Evolutionary conservation across 441 rosid species (phyloP).

Genomic region (Euphorbia celastroides): DNA sequence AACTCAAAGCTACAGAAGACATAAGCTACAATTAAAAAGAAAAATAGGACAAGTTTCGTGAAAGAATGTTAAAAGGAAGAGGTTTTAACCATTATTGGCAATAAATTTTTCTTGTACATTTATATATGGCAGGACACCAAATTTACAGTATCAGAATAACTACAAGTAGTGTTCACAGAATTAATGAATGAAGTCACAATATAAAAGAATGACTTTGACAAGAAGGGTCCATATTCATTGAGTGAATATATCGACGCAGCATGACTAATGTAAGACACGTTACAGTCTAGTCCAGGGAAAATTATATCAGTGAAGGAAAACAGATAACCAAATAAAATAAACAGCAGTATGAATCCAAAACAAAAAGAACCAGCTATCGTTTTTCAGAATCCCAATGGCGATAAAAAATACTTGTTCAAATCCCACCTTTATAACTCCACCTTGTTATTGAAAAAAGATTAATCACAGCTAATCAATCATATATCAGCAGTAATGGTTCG

Average conservation of each 20-base stretch:
- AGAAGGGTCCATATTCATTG: not conserved
- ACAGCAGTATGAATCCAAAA: not conserved
- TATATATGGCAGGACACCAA: not conserved
- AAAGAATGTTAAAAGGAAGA: not conserved
- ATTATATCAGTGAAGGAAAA: not conserved
- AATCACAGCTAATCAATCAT: not conserved
- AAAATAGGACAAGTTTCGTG: not conserved
- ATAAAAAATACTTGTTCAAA: not conserved
- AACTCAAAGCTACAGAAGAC: not conserved
- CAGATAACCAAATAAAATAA: not conserved
- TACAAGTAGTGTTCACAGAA: not conserved
- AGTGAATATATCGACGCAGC: not conserved
- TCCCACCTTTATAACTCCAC: constrained; percentile 3
- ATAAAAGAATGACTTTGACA: not conserved
- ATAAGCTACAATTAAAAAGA: not conserved
- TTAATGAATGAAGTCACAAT: not conserved
- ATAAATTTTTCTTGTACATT: not conserved
- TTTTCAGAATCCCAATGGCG: not conserved
- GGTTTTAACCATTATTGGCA: not conserved
- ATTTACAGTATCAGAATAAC: constrained; percentile 6
- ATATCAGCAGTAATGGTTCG: not conserved
- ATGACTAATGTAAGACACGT: not conserved
- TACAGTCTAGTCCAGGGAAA: not conserved
- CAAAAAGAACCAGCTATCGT: not conserved
- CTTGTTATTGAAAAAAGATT: not conserved